Base-by-base conservation (phyloP, 805 yeast genomes). In the Saturnispora diversa region DNA sequence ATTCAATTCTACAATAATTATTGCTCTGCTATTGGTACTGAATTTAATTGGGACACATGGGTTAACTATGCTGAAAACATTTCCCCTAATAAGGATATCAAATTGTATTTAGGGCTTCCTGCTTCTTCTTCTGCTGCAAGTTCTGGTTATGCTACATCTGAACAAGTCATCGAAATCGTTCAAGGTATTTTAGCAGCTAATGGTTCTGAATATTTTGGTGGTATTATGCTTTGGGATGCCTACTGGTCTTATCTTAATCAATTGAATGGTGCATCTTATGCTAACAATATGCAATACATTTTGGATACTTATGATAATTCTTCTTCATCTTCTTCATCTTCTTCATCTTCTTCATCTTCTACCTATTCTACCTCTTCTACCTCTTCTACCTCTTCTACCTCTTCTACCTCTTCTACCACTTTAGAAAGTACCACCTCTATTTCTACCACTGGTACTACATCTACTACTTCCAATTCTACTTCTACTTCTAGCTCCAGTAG, bases 1-100 rank as follows among this genome's bases (percentile, higher is more conserved):
- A 71, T 88, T 49, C 95, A 86, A 64, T 87, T 87, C 64, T 87
- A 86, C 71, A 87, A 87, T 73, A 87, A 87, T 64, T 70, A 79
- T 55, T 84, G 94, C 61, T 62, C 72, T 35, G 65, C 78, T 42
- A 69, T 66, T 29, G 54, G 57, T 13, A 48, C 48, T 23, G 24
- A 34, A 16, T 87, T 85, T 69, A 71, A 71, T 60, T 70, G 68
- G 66, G 81, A 78, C 46, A 72, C 83, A 22, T 86, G 95, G 95
- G 66, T 69, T 24, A 58, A 69, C 25, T 84, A 58, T 55, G 92
- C 90, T 20, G 46, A 63, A 15, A 62, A 59, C 37, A 52, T 68
- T 21, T 70, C 88, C 26, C 81, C 82, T 48, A 87, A 87, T 65
- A 63, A 66, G 40, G 63, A 84, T 55, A 76, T 83, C 46, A 78